A percentile compares a stretch with the other conserved stretches of the same genome.
These are phyloP conservation scores for Syzygium malaccense DNA, from an alignment of 441 rosid species.

Conservation along the genomic window DNA sequence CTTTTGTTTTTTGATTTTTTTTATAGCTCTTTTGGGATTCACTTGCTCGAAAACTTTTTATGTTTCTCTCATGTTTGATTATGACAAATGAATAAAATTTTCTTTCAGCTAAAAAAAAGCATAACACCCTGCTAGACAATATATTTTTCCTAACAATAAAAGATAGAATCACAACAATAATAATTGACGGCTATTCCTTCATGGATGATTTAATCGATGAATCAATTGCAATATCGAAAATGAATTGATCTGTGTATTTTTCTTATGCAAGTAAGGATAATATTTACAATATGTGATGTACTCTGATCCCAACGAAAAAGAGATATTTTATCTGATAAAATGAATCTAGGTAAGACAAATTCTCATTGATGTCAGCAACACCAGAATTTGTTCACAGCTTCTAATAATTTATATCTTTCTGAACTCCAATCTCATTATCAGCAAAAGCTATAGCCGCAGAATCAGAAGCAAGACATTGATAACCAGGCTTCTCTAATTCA, in stretches of 20 bases:
- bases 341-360: background rate
- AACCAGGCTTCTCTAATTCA: background rate
- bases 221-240: background rate
- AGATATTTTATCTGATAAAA: background rate
- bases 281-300: background rate
- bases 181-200: fast-evolving
- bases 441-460: background rate
- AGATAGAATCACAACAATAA: background rate
- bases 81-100: too few relatives aligned
- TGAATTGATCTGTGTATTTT: background rate
- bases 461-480: background rate
- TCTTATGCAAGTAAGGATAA: background rate
- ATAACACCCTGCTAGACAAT: too few relatives aligned
- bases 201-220: background rate
- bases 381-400: background rate
- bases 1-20: too few relatives aligned
- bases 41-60: too few relatives aligned
- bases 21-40: too few relatives aligned
- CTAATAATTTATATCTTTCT: background rate
- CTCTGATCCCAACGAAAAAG: background rate
- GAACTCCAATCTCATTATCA: background rate
- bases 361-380: background rate
- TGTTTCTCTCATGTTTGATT: too few relatives aligned
- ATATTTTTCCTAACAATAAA: background rate
- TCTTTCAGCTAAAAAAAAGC: too few relatives aligned